Evolutionary conservation across 495 filamentous ascomycete genomes (phyloP).

Genomic region (Penicillium malachiteum): DNA sequence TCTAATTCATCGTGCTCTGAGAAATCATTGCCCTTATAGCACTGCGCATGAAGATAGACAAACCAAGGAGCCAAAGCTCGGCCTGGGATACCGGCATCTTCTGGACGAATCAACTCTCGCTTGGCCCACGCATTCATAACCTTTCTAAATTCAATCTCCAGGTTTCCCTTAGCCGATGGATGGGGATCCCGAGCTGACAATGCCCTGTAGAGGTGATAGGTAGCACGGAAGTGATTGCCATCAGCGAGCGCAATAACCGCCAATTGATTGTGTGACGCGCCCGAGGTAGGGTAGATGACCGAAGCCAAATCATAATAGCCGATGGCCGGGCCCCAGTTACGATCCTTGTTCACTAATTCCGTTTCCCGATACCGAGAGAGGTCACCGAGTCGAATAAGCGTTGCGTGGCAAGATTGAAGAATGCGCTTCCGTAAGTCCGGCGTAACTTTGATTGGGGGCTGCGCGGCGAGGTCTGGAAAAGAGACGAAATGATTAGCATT

Average conservation of each 20-base stretch:
- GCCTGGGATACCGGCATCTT: slow-evolving; percentile 50
- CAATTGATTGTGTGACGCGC: slow-evolving; percentile 82
- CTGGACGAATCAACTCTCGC: slow-evolving; percentile 53
- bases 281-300: slow-evolving; percentile 73
- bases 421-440: slow-evolving; percentile 54
- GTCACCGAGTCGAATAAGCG: slow-evolving; percentile 84
- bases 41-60: slow-evolving; percentile 81
- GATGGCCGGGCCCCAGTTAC: slow-evolving; percentile 75
- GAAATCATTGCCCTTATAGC: slow-evolving; percentile 71
- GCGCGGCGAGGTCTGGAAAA: slow-evolving; percentile 39
- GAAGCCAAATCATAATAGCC: slow-evolving; percentile 83
- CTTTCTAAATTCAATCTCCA: slow-evolving; percentile 79
- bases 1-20: slow-evolving; percentile 79
- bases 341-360: slow-evolving; percentile 60
- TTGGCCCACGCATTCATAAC: slow-evolving; percentile 60
- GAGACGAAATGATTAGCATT: slow-evolving; percentile 31
- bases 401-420: slow-evolving; percentile 75
- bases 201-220: slow-evolving; percentile 87
- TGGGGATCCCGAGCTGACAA: slow-evolving; percentile 70
- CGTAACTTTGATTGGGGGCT: slow-evolving; percentile 38
- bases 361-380: slow-evolving; percentile 87
- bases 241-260: slow-evolving; percentile 79
- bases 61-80: slow-evolving; percentile 74
- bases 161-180: slow-evolving; percentile 67
- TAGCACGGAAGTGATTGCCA: slow-evolving; percentile 72